Evolutionary conservation across 345 rosid species (phyloP), one percentile per base, ranked within the genome.

Genomic region (Luvunga scandens): DNA sequence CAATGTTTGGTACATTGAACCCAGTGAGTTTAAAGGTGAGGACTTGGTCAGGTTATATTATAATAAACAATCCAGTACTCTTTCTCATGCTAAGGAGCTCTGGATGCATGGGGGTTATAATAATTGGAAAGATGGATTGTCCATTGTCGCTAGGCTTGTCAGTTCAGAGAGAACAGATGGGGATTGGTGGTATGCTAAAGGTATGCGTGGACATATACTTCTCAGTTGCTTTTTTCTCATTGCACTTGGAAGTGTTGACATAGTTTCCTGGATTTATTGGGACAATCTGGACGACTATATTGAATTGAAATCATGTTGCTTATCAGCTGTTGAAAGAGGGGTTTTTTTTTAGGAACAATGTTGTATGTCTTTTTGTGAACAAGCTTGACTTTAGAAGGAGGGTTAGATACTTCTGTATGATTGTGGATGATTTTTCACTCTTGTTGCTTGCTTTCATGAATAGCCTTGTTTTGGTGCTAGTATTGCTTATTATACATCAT

Each of bases 81-180:
- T 95, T 70, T 84, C 84, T 75, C 76, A 86, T 83, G 83, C 93
- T 53, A 85, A 84, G 55, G 95, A 95, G 68, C 62, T 95, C 16
- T 95, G 99, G 98, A 69, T 95, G 62, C 99, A 95, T 83, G 99
- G 97, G 39, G 98, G 98, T n/a, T 79, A 85, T 82, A 85, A 93
- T 81, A 92, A 90, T 69, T 95, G 99, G 99, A 85, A 24, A 72
- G 84, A 86, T 80, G 97, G 99, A 59, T 78, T 95, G 80, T 85
- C 92, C 73, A 86, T 95, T 56, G 80, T 74, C 42, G 91, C 83
- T 80, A 89, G 77, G 84, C 92, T 93, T 80, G 90, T 84, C 57
- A 82, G 76, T 64, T 76, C 81, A 66, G 86, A 84, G 77, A 79
- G 83, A 83, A 87, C 84, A 84, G 90, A 72, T 55, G 87, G 83